Percentiles rank a stretch among this genome's conserved stretches.
Evolutionary conservation across 805 yeast genomes (phyloP).

Genomic region (Candida anglica): DNA sequence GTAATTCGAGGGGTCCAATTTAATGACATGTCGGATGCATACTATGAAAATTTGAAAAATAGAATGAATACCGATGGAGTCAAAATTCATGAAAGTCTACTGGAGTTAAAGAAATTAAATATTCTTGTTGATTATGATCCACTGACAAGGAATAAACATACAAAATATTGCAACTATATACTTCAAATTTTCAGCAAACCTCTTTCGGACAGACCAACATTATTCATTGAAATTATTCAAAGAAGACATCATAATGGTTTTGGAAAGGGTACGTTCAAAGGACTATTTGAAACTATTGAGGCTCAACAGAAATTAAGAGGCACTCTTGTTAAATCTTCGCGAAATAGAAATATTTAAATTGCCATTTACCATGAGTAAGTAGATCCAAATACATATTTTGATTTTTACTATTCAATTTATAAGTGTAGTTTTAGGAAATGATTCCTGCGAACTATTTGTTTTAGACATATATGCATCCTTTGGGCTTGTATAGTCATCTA

Average conservation of each 20-base stretch:
- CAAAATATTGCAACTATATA: constrained; percentile 53
- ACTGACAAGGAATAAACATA: constrained; percentile 20
- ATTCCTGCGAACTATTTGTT: too few relatives aligned
- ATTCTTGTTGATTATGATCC: constrained; percentile 77
- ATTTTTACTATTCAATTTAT: too few relatives aligned
- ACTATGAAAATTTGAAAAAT: constrained; percentile 49
- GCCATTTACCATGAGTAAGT: too few relatives aligned
- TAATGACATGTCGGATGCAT: constrained; percentile 53
- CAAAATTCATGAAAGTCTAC: constrained; percentile 49
- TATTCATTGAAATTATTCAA: constrained; percentile 79
- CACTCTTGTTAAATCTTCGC: too few relatives aligned
- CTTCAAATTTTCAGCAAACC: constrained; percentile 80
- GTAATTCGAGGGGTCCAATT: constrained; percentile 65
- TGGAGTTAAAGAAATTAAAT: constrained; percentile 44
- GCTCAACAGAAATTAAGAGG: constrained; percentile 72
- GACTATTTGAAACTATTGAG: constrained; percentile 77
- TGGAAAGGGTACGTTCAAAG: constrained; percentile 86
- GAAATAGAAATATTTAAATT: too few relatives aligned
- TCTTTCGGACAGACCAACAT: constrained; percentile 71
- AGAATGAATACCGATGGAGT: constrained; percentile 44
- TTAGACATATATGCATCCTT: too few relatives aligned
- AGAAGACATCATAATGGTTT: constrained; percentile 78
- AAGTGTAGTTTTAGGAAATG: too few relatives aligned
- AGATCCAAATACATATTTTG: too few relatives aligned
- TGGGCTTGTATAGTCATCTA: too few relatives aligned